phyloP scores from a whole-genome alignment of 768 basidiomycete genomes.

The Pleurotus tuber-regium region DNA sequence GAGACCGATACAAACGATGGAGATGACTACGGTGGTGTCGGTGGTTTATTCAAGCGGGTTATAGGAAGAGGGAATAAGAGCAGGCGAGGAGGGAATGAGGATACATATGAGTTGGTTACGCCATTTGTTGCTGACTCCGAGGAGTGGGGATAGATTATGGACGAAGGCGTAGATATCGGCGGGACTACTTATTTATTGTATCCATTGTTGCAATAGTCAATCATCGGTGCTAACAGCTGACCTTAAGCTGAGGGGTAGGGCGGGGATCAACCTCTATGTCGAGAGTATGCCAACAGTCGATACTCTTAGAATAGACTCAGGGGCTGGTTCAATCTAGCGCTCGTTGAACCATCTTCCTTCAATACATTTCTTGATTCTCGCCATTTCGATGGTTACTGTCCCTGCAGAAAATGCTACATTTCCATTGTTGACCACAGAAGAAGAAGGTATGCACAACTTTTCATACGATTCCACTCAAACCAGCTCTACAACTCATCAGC shows the following conservation, averaged over 20 bases:
- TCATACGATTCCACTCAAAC: constrained; percentile 16
- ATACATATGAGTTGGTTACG: constrained; percentile 79
- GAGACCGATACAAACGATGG: constrained; percentile 22
- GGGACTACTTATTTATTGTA: no score
- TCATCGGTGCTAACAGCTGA: no score
- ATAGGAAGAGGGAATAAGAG: constrained; percentile 48
- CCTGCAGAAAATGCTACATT: constrained; percentile 32
- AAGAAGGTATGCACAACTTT: constrained; percentile 48
- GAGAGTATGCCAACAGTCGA: no score
- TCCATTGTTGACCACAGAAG: constrained; percentile 52
- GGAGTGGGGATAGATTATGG: constrained; percentile 58
- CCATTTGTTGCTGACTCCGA: constrained; percentile 65
- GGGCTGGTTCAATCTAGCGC: no score
- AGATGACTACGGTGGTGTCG: constrained; percentile 36
- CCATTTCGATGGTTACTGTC: no score
- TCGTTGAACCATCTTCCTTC: no score
- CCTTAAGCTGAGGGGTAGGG: no score
- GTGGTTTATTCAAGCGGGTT: constrained; percentile 58
- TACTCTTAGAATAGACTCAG: no score
- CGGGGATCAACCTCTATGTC: no score
- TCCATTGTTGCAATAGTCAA: no score
- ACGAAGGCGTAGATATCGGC: no score
- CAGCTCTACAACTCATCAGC: constrained; percentile 24
- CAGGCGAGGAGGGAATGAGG: constrained; percentile 60
- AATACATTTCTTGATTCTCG: no score